phyloP scores from a whole-genome alignment of 164 flowering plant genomes.

The Saururus chinensis region DNA sequence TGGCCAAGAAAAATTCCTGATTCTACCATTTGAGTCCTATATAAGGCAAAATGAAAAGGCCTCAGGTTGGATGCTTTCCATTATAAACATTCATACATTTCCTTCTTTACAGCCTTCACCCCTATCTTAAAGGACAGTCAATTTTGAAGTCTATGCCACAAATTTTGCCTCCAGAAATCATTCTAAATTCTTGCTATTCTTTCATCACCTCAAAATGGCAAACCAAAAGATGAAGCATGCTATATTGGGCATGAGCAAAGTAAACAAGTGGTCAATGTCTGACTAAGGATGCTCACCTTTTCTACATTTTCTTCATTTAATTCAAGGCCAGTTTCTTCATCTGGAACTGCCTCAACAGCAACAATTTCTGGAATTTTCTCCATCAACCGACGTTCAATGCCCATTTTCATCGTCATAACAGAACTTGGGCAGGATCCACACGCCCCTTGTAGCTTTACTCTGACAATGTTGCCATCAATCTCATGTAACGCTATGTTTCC shows the following conservation, averaged over 20 bases:
- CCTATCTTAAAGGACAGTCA: too few relatives aligned
- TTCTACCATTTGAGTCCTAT: too few relatives aligned
- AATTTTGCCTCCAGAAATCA: too few relatives aligned
- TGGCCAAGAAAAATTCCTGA: too few relatives aligned
- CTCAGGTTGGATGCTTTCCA: too few relatives aligned
- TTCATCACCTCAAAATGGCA: too few relatives aligned
- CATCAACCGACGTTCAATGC: conserved; percentile 88
- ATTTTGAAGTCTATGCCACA: too few relatives aligned
- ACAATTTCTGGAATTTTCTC: conserved; percentile 90
- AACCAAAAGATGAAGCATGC: too few relatives aligned
- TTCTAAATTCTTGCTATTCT: too few relatives aligned
- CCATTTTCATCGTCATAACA: conserved; percentile 88
- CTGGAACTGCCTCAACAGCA: conserved; percentile 76
- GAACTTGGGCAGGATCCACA: conserved; percentile 99
- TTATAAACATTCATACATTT: too few relatives aligned
- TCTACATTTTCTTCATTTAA: conserved; percentile 86
- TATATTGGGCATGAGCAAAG: neutral
- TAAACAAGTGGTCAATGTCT: neutral
- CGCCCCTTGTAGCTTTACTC: conserved; percentile 91
- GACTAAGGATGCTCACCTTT: conserved; percentile 36
- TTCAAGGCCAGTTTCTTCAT: conserved; percentile 90
- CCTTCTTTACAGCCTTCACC: too few relatives aligned
- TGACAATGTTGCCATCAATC: conserved; percentile 89
- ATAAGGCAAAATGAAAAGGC: too few relatives aligned
- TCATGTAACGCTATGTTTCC: conserved; percentile 93